Percentiles rank a stretch among this genome's conserved stretches.
phyloP scores from a whole-genome alignment of 2,329 filamentous ascomycete genomes.

The Purpureocillium lavendulum region DNA sequence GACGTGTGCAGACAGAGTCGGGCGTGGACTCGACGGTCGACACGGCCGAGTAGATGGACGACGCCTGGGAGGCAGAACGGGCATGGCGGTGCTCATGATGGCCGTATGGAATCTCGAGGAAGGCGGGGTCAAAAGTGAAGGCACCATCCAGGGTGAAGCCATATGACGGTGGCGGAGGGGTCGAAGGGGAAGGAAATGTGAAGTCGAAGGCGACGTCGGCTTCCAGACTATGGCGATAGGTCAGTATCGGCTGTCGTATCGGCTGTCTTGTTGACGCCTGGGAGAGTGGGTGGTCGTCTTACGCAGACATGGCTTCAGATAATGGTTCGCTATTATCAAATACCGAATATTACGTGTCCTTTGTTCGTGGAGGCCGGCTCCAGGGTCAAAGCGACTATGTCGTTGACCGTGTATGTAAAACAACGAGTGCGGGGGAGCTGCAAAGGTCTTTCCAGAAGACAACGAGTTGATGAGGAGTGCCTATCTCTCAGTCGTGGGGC shows the following conservation, averaged over 20 bases:
- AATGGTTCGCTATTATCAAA: constrained; percentile 2
- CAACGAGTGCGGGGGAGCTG: neutral
- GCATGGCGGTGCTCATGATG: constrained; percentile 38
- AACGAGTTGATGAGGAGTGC: neutral
- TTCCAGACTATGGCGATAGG: constrained; percentile 42
- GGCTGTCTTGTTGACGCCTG: too few relatives aligned
- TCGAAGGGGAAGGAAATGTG: constrained; percentile 36
- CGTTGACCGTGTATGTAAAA: constrained; percentile 5
- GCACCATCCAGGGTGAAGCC: constrained; percentile 12
- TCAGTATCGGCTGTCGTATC: too few relatives aligned
- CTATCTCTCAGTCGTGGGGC: too few relatives aligned
- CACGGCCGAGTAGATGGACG: constrained; percentile 52
- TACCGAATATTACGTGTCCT: neutral
- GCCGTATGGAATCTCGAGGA: constrained; percentile 44
- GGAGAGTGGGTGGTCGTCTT: constrained; percentile 16
- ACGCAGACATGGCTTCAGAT: constrained; percentile 24
- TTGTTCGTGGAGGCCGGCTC: constrained; percentile 12
- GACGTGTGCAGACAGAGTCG: constrained; percentile 59
- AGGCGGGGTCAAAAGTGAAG: constrained; percentile 47
- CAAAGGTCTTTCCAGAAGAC: neutral
- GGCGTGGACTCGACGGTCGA: constrained; percentile 47
- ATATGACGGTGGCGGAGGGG: constrained; percentile 15
- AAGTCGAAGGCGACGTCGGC: constrained; percentile 56
- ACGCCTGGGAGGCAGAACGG: constrained; percentile 57
- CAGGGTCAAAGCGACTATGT: neutral